Conservation (phyloP, 768 basidiomycete genomes). For the Pisolithus tinctorius region DNA sequence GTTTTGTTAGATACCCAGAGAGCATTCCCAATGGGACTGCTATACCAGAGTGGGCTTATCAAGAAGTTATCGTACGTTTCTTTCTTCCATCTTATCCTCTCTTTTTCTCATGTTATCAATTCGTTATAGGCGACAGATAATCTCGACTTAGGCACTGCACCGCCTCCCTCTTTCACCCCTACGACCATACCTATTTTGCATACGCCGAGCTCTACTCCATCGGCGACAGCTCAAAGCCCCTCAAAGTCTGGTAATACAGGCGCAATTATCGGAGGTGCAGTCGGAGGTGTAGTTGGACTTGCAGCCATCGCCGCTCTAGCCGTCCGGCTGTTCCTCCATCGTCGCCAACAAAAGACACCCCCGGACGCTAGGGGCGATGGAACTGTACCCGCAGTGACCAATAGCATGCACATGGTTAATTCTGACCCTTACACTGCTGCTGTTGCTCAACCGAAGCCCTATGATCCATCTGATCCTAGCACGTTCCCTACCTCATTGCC, state of each 20-base stretch:
- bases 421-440: not conserved
- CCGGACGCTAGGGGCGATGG: not conserved
- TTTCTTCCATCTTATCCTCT: not conserved
- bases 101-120: conserved; percentile 1
- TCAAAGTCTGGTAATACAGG: not conserved
- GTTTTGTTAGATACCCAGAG: conserved; percentile 34
- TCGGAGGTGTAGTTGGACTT: conserved; percentile 10
- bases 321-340: conserved; percentile 3
- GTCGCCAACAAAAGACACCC: not conserved
- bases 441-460: not conserved
- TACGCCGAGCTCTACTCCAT: no score
- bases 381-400: not conserved
- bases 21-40: conserved; percentile 40
- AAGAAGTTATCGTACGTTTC: conserved; percentile 41
- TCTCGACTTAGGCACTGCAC: conserved; percentile 25
- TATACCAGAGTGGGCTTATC: conserved; percentile 59
- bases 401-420: not conserved
- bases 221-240: no score
- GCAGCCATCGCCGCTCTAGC: not conserved
- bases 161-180: no score
- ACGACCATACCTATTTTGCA: no score
- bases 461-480: not conserved
- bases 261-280: conserved; percentile 6
- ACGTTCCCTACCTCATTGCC: not conserved
- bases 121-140: conserved; percentile 23